Evolutionary conservation across 176 grass and related monocot species (phyloP).

Genomic region (Raddia distichophylla): DNA sequence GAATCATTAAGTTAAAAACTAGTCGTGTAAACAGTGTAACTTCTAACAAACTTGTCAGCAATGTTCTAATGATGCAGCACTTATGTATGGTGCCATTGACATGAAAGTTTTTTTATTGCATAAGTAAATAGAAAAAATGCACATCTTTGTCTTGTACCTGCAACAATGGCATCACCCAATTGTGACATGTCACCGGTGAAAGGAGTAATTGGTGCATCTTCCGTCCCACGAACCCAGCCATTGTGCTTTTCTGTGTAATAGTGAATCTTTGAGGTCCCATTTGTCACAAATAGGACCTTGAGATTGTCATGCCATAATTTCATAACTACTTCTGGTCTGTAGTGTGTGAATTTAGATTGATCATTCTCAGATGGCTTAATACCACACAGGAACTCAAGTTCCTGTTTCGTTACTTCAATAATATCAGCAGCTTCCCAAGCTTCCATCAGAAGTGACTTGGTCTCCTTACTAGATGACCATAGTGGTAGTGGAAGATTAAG

Average conservation of each 20-base stretch:
- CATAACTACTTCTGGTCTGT: slow-evolving; percentile 57
- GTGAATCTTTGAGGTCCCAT: slow-evolving; percentile 82
- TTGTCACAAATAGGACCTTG: slow-evolving; percentile 81
- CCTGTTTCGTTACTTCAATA: slow-evolving; percentile 76
- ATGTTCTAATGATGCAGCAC: not conserved
- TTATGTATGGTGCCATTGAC: not conserved
- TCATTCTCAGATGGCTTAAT: slow-evolving; percentile 51
- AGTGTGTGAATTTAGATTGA: slow-evolving; percentile 67
- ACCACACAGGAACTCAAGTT: slow-evolving; percentile 76
- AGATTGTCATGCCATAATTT: slow-evolving; percentile 77
- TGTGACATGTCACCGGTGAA: slow-evolving; percentile 81
- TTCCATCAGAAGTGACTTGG: slow-evolving; percentile 62
- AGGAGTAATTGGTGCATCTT: slow-evolving; percentile 76
- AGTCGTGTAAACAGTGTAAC: no score
- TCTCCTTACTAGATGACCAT: slow-evolving; percentile 70
- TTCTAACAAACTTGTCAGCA: no score
- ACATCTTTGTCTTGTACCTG: slow-evolving; percentile 53
- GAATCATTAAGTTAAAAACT: not conserved
- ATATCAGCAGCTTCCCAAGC: slow-evolving; percentile 74
- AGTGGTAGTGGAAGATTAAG: slow-evolving; percentile 76
- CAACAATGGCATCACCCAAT: slow-evolving; percentile 79
- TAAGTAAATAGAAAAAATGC: not conserved
- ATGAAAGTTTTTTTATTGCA: not conserved
- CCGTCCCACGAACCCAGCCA: slow-evolving; percentile 66
- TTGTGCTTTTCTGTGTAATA: slow-evolving; percentile 73